phyloP scores from a whole-genome alignment of 139 green algal genomes.

The Ulvella scutata region DNA sequence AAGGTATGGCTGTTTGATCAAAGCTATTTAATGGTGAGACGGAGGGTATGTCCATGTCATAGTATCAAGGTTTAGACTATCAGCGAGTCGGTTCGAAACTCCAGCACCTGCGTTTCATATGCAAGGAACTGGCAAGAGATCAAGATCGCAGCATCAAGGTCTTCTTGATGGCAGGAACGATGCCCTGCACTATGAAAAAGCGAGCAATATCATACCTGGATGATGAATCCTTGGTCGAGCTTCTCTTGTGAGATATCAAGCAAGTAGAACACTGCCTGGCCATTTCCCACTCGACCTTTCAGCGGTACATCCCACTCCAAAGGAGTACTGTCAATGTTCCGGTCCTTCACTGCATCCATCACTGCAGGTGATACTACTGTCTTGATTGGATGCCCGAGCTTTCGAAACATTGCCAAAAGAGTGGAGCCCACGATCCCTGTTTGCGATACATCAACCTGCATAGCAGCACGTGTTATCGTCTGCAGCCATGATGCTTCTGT shows the following conservation, averaged over 20 bases:
- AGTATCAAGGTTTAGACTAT: too few relatives aligned
- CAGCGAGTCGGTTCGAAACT: too few relatives aligned
- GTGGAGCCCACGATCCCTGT: not conserved
- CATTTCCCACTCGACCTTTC: not conserved
- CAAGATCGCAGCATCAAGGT: too few relatives aligned
- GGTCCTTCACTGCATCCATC: not conserved
- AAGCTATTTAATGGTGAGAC: too few relatives aligned
- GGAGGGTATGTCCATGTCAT: too few relatives aligned
- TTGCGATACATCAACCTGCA: not conserved
- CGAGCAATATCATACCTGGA: too few relatives aligned
- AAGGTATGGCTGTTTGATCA: too few relatives aligned
- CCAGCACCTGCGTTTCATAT: too few relatives aligned
- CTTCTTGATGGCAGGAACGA: too few relatives aligned
- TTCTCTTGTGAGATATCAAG: not conserved
- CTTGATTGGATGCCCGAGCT: not conserved
- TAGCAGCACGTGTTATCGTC: not conserved
- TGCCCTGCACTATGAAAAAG: too few relatives aligned
- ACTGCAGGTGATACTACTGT: not conserved
- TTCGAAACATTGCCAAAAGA: not conserved
- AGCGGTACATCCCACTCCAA: not conserved
- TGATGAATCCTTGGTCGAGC: not conserved
- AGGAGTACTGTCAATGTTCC: not conserved
- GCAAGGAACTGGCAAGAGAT: too few relatives aligned
- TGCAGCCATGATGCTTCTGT: too few relatives aligned
- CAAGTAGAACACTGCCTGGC: not conserved